A percentile compares a stretch with the other conserved stretches of the same genome.
These are phyloP conservation scores for Pseudopithomyces chartarum DNA, from an alignment of 2,329 filamentous ascomycete species.

Conservation along the genomic window DNA sequence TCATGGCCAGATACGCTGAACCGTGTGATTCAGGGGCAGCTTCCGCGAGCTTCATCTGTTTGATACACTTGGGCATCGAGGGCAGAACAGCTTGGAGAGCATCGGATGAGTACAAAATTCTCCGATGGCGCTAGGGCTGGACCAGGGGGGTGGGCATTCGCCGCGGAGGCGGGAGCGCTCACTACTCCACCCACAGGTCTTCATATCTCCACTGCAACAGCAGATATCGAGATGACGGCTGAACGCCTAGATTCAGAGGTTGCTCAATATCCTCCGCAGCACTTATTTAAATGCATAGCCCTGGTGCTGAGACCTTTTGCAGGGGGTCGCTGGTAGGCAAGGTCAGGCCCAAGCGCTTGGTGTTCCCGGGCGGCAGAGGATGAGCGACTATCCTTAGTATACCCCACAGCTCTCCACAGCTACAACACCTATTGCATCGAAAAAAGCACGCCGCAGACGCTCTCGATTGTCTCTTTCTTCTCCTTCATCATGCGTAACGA, in stretches of 20 bases:
- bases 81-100: not conserved
- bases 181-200: not conserved
- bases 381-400: not conserved
- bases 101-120: not conserved
- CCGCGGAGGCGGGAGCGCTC: not conserved
- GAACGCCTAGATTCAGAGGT: not conserved
- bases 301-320: not conserved
- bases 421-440: constrained; percentile 1
- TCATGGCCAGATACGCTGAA: not conserved
- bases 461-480: not conserved
- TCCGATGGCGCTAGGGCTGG: not conserved
- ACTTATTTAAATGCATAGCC: not conserved
- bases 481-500: not conserved
- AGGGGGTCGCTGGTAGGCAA: not conserved
- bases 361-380: not conserved
- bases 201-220: constrained; percentile 1
- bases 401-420: constrained; percentile 1
- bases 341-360: not conserved
- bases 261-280: not conserved
- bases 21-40: not conserved
- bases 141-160: not conserved
- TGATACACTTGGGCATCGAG: not conserved
- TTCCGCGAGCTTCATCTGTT: not conserved
- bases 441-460: not conserved
- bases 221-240: not conserved